phyloP scores from a whole-genome alignment of 805 yeast species.

The Candida rishiriensis region DNA sequence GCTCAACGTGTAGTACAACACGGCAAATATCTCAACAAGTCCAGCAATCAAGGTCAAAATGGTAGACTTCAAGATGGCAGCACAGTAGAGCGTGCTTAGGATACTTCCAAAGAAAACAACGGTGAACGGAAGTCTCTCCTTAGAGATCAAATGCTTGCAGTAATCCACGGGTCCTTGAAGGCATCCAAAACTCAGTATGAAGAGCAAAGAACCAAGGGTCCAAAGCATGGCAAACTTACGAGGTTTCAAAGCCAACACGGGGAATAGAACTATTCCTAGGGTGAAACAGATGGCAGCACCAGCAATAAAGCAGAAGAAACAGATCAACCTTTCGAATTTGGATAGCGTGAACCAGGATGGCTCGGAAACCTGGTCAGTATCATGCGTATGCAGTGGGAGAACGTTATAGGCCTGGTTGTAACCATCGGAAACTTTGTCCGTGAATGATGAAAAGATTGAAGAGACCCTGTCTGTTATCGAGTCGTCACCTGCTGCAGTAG shows the following conservation, averaged over 20 bases:
- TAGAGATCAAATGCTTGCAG: slow-evolving; percentile 65
- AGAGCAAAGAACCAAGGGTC: slow-evolving; percentile 86
- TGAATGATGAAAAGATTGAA: slow-evolving; percentile 16
- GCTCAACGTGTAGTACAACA: slow-evolving; percentile 84
- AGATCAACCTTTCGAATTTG: slow-evolving; percentile 72
- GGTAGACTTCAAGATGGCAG: slow-evolving; percentile 67
- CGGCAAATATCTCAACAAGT: slow-evolving; percentile 74
- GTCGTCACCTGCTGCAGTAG: slow-evolving; percentile 7
- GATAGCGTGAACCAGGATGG: slow-evolving; percentile 76
- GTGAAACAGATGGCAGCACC: slow-evolving; percentile 81
- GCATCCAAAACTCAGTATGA: slow-evolving; percentile 84
- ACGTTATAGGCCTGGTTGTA: slow-evolving; percentile 56
- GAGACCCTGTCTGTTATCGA: slow-evolving; percentile 16
- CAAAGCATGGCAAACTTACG: slow-evolving; percentile 86
- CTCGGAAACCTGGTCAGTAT: slow-evolving; percentile 48
- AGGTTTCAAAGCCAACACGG: slow-evolving; percentile 85
- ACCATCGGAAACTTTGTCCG: slow-evolving; percentile 23
- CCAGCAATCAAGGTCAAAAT: slow-evolving; percentile 74
- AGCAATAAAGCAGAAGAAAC: slow-evolving; percentile 70
- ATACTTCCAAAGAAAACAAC: slow-evolving; percentile 78
- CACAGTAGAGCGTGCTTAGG: slow-evolving; percentile 69
- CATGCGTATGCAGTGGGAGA: slow-evolving; percentile 60
- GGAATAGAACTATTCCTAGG: slow-evolving; percentile 78
- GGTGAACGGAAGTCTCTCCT: slow-evolving; percentile 76
- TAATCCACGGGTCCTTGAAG: slow-evolving; percentile 91